A percentile compares a stretch with the other conserved stretches of the same genome.
Evolutionary conservation across 768 basidiomycete species (phyloP).

Genomic region (Termitomyces sp.): DNA sequence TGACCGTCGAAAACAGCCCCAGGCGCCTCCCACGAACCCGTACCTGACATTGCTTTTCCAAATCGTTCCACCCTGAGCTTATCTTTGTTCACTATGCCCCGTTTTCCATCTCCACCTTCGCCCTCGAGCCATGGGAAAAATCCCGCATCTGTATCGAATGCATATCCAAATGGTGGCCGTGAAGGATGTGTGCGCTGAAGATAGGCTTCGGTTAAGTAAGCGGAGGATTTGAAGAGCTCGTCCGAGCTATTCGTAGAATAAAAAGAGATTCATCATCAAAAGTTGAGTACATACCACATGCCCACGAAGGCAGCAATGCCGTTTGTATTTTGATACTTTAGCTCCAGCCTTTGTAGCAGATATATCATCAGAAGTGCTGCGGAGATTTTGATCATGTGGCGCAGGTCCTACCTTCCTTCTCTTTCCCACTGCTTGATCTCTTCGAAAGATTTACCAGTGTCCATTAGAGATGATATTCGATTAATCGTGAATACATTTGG

Average conservation of each 20-base stretch:
- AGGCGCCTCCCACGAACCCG: conserved; percentile 64
- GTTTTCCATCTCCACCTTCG: not conserved
- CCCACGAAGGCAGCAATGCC: conserved; percentile 70
- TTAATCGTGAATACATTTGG: conserved; percentile 73
- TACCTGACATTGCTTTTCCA: conserved; percentile 72
- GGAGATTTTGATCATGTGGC: conserved; percentile 5
- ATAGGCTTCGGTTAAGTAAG: conserved; percentile 69
- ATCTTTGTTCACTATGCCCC: conserved; percentile 27
- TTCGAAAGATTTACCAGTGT: conserved; percentile 54
- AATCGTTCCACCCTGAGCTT: conserved; percentile 59
- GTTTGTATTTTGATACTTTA: conserved; percentile 61
- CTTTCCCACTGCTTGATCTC: conserved; percentile 29
- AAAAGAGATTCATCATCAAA: not conserved
- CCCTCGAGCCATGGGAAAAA: conserved; percentile 78
- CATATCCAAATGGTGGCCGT: conserved; percentile 66
- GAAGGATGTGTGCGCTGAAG: conserved; percentile 39
- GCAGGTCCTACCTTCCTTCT: conserved; percentile 25
- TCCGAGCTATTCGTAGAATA: conserved; percentile 44
- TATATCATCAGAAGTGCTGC: not conserved
- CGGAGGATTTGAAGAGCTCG: conserved; percentile 71
- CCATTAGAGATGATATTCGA: conserved; percentile 61
- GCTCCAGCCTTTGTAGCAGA: conserved; percentile 38
- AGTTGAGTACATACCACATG: conserved; percentile 42
- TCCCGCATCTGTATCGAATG: conserved; percentile 45
- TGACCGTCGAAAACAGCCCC: conserved; percentile 51